Evolutionary conservation across 495 filamentous ascomycete species (phyloP).

Genomic region (Xylaria curta): DNA sequence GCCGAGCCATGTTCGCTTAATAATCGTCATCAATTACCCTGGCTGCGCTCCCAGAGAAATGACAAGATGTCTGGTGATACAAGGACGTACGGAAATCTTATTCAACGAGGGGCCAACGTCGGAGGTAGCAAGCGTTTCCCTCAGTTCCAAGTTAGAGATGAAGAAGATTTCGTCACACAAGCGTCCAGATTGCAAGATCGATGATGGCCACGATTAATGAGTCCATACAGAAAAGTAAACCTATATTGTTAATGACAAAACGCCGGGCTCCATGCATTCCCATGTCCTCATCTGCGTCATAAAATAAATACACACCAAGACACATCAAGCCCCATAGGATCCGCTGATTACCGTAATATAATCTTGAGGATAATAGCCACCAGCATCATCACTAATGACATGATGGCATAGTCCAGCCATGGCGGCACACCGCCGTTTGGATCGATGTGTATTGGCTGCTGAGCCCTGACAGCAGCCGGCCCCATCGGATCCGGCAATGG

Average conservation of each 20-base stretch:
- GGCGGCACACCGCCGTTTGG: constrained; percentile 53
- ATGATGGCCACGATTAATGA: background rate
- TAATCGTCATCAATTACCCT: background rate
- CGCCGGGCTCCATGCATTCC: constrained; percentile 22
- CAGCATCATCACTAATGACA: constrained; percentile 57
- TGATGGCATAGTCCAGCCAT: constrained; percentile 68
- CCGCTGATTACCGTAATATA: constrained; percentile 28
- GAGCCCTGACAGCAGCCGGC: constrained; percentile 7
- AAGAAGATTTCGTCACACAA: background rate
- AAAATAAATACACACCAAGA: constrained; percentile 2
- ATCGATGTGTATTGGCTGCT: constrained; percentile 26
- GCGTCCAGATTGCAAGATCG: background rate
- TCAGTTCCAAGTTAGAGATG: background rate
- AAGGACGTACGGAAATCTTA: background rate
- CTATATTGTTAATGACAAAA: background rate
- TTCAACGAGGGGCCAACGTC: background rate
- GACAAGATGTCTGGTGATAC: background rate
- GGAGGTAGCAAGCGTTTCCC: background rate
- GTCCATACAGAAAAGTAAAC: background rate
- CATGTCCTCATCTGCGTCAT: background rate
- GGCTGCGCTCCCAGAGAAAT: background rate
- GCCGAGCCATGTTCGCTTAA: background rate
- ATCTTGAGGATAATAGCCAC: constrained; percentile 60
- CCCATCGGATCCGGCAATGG: constrained; percentile 38
- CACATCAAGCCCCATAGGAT: background rate